phyloP scores from a whole-genome alignment of 225 moss, liverwort and hornwort genomes.

The Neckera pumila region DNA sequence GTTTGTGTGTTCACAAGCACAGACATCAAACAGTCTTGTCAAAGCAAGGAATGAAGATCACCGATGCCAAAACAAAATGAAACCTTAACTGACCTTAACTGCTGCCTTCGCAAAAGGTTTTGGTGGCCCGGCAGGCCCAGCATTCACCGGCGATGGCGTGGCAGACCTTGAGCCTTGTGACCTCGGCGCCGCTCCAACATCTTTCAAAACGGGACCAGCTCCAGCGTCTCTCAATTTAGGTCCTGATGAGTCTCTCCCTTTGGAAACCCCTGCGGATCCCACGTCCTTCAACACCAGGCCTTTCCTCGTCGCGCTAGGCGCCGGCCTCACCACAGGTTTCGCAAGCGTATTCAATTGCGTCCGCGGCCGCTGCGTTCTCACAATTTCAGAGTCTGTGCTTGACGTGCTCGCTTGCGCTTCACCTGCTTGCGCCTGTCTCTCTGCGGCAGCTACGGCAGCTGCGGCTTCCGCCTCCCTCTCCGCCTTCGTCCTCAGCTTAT shows the following conservation, averaged over 20 bases:
- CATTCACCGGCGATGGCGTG: constrained; percentile 14
- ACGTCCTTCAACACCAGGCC: constrained; percentile 13
- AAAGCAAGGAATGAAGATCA: neutral
- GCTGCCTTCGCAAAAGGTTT: constrained; percentile 65
- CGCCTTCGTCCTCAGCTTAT: constrained; percentile 32
- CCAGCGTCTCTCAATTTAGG: constrained; percentile 59
- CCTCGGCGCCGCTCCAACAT: constrained; percentile 43
- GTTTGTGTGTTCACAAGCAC: neutral
- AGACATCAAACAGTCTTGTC: neutral
- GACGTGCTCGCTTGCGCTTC: constrained; percentile 41
- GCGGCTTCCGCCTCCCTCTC: constrained; percentile 32
- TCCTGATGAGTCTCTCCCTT: constrained; percentile 43
- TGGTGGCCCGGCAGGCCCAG: constrained; percentile 41
- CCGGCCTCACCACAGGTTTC: constrained; percentile 30
- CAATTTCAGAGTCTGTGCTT: neutral
- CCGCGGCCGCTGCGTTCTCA: constrained; percentile 13
- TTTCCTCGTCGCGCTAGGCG: neutral
- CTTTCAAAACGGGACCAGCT: constrained; percentile 43
- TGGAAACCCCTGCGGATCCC: constrained; percentile 22
- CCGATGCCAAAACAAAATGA: neutral
- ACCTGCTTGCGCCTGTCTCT: neutral
- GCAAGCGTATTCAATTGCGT: constrained; percentile 30
- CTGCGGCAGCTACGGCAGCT: neutral
- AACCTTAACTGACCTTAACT: neutral
- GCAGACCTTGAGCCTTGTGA: constrained; percentile 22